Evolutionary conservation across 768 basidiomycete genomes (phyloP).

Genomic region (Leccinum subgranulosum): DNA sequence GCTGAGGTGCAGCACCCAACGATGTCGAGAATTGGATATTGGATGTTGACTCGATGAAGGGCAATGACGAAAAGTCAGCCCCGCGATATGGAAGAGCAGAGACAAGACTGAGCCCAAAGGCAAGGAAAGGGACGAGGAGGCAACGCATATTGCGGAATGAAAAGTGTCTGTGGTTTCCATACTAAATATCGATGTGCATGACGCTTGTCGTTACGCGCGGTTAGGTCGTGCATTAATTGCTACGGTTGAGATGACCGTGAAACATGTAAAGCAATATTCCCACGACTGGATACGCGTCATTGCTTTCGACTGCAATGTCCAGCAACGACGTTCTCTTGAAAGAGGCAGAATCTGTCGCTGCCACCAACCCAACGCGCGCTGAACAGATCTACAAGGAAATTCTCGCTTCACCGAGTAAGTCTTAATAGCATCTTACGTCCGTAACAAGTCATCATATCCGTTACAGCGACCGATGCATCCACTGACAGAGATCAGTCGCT

Average conservation of each 20-base stretch:
- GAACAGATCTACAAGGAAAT: constrained; percentile 76
- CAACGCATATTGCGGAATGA: not conserved
- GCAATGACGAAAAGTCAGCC: constrained; percentile 17
- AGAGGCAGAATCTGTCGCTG: constrained; percentile 50
- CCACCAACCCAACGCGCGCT: constrained; percentile 55
- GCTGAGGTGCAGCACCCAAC: not conserved
- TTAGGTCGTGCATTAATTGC: not conserved
- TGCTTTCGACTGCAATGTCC: constrained; percentile 18
- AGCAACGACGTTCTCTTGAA: constrained; percentile 23
- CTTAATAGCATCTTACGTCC: not conserved
- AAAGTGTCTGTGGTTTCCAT: not conserved
- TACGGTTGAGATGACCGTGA: too few species aligned
- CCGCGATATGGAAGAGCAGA: constrained; percentile 7
- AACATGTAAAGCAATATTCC: constrained; percentile 12
- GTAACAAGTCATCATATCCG: not conserved
- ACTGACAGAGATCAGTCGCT: constrained; percentile 55
- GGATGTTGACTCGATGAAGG: constrained; percentile 9
- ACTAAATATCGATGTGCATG: not conserved
- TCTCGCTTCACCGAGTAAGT: constrained; percentile 40
- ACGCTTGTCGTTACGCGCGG: not conserved
- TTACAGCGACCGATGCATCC: constrained; percentile 32
- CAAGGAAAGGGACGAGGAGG: not conserved
- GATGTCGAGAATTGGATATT: not conserved
- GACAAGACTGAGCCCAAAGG: constrained; percentile 4
- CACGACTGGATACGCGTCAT: constrained; percentile 27